Percentiles rank a stretch among this genome's conserved stretches.
These are phyloP conservation scores for Pythium phragmiticola DNA, from an alignment of 352 stramenopile species.

Conservation along the genomic window DNA sequence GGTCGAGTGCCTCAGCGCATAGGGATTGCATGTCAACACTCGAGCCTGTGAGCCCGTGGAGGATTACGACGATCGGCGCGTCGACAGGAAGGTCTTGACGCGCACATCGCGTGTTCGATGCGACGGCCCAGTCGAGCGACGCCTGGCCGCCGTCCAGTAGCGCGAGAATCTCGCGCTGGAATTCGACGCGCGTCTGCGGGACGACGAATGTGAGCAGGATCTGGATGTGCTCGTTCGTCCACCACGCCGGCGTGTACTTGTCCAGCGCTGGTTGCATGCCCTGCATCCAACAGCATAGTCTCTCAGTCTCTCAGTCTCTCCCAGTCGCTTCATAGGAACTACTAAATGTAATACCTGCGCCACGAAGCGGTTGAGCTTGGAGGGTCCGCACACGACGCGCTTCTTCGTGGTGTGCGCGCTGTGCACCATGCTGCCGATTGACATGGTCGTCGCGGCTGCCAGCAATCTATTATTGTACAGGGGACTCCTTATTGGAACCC, in stretches of 20 bases:
- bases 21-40: constrained; percentile 61
- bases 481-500: background rate
- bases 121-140: constrained; percentile 62
- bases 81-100: constrained; percentile 18
- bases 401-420: constrained; percentile 23
- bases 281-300: background rate
- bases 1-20: constrained; percentile 55
- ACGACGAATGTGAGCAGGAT: constrained; percentile 69
- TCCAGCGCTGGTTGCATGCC: constrained; percentile 51
- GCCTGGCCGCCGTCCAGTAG: constrained; percentile 61
- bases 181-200: constrained; percentile 48
- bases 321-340: background rate
- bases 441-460: constrained; percentile 6
- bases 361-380: constrained; percentile 65
- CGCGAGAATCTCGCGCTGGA: constrained; percentile 54
- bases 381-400: constrained; percentile 57
- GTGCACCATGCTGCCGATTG: constrained; percentile 8
- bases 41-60: constrained; percentile 71
- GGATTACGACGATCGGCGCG: constrained; percentile 58
- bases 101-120: constrained; percentile 27
- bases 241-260: constrained; percentile 65
- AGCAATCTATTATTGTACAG: background rate
- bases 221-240: constrained; percentile 71
- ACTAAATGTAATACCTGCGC: constrained; percentile 26
- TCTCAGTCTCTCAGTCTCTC: background rate